Conservation (phyloP, 177 flowering plant genomes). For the Tripterygium wilfordii region DNA sequence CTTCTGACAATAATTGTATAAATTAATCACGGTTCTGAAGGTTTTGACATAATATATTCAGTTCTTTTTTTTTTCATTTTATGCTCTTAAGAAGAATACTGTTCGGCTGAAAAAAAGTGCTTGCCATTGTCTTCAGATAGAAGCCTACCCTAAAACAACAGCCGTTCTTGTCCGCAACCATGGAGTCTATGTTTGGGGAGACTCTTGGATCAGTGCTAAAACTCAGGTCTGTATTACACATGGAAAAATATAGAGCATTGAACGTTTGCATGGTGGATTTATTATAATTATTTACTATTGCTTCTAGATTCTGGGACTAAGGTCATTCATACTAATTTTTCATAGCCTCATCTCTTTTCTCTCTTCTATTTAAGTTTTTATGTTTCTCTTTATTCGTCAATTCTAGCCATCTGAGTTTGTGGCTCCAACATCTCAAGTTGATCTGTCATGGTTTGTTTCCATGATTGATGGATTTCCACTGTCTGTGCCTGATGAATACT, state of each 20-base stretch:
- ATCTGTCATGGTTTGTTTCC: too few species aligned
- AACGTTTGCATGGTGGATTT: too few species aligned
- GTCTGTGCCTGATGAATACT: too few species aligned
- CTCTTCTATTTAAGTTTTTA: not conserved
- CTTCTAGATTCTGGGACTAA: not conserved
- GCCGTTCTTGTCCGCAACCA: conserved; percentile 99
- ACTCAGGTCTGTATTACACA: conserved; percentile 65
- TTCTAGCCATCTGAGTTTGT: too few species aligned
- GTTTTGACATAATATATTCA: too few species aligned
- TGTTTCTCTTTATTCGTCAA: too few species aligned
- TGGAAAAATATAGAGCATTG: not conserved
- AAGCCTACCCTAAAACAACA: conserved; percentile 92
- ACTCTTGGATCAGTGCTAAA: conserved; percentile 96
- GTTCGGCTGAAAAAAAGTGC: not conserved
- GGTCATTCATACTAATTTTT: too few species aligned
- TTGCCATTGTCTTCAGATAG: conserved; percentile 45
- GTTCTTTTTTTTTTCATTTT: too few species aligned
- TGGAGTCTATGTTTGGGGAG: conserved; percentile 97
- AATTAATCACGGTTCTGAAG: too few species aligned
- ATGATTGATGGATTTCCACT: too few species aligned
- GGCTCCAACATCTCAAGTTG: too few species aligned
- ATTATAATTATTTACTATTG: not conserved
- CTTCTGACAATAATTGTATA: too few species aligned
- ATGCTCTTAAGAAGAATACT: not conserved
- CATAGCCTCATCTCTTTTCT: not conserved